phyloP scores from a whole-genome alignment of 2,329 filamentous ascomycete genomes.

The Ceratocystis variospora region DNA sequence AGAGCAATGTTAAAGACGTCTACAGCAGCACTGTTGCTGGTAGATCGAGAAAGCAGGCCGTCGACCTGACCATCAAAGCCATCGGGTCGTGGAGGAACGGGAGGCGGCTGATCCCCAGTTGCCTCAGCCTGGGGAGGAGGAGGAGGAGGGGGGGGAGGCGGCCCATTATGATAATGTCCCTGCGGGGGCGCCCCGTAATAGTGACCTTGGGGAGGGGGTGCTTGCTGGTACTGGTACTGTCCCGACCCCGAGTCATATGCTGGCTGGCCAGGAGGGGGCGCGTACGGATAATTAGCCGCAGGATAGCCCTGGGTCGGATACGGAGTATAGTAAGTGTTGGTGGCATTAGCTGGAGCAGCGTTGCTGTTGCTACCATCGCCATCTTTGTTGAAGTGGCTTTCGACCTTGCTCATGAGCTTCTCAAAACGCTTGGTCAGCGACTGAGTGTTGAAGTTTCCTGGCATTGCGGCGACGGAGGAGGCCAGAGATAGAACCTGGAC shows the following conservation, averaged over 20 bases:
- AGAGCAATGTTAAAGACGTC: constrained; percentile 46
- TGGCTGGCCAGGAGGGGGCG: not conserved
- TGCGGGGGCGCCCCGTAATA: constrained; percentile 1
- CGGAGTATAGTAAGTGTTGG: constrained; percentile 14
- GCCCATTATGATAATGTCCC: not conserved
- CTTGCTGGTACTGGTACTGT: constrained; percentile 17
- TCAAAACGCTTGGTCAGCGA: constrained; percentile 18
- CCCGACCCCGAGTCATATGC: not conserved
- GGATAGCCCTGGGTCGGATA: constrained; percentile 1
- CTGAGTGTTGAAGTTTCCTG: constrained; percentile 2
- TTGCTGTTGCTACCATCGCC: not conserved
- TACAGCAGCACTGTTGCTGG: constrained; percentile 23
- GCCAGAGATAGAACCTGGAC: constrained; percentile 11
- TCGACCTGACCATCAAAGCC: constrained; percentile 3
- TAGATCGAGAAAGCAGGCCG: constrained; percentile 2
- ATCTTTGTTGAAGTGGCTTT: constrained; percentile 11
- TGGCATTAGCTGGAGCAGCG: not conserved
- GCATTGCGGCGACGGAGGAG: constrained; percentile 7
- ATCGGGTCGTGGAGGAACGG: constrained; percentile 17
- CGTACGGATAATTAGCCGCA: constrained; percentile 6
- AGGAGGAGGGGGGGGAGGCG: not conserved
- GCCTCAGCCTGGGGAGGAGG: not conserved
- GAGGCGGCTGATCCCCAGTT: constrained; percentile 16
- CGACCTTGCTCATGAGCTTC: constrained; percentile 17
- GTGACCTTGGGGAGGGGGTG: not conserved